Evolutionary conservation across 768 basidiomycete genomes (phyloP).

Genomic region (Collybia nuda): DNA sequence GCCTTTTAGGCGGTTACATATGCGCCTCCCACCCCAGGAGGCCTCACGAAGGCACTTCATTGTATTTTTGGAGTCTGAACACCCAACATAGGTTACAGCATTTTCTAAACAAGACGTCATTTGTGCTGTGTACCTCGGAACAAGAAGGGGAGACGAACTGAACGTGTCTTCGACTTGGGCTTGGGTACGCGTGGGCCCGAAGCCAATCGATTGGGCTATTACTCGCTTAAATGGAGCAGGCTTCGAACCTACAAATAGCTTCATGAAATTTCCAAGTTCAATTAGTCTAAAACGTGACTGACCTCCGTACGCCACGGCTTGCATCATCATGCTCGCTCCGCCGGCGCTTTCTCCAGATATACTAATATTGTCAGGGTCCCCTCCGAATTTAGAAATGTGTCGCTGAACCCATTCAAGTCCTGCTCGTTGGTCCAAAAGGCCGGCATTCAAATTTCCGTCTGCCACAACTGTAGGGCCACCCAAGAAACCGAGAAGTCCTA

Average conservation of each 20-base stretch:
- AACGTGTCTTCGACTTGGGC: conserved; percentile 28
- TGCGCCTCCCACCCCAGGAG: conserved; percentile 35
- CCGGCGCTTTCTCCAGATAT: conserved; percentile 41
- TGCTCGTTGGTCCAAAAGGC: conserved; percentile 40
- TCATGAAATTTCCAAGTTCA: too few relatives aligned
- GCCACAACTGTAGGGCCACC: conserved; percentile 26
- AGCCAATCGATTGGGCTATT: conserved; percentile 44
- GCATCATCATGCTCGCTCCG: conserved; percentile 43
- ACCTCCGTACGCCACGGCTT: conserved; percentile 43
- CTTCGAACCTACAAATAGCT: conserved; percentile 23
- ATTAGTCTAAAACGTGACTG: not conserved
- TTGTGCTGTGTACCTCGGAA: too few relatives aligned
- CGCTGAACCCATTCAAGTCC: conserved; percentile 40
- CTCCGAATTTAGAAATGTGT: conserved; percentile 34
- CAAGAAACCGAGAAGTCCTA: conserved; percentile 26
- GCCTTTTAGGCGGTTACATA: too few relatives aligned
- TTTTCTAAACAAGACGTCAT: too few relatives aligned
- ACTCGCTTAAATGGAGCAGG: conserved; percentile 37
- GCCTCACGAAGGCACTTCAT: conserved; percentile 37
- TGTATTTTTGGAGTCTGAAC: conserved; percentile 22
- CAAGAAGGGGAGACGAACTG: conserved; percentile 26
- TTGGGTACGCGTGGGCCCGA: conserved; percentile 31
- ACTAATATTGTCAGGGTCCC: conserved; percentile 29
- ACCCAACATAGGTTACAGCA: conserved; percentile 27
- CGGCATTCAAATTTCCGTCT: conserved; percentile 39